Conservation (phyloP, 177 flowering plant genomes). For the Telopea speciosissima region DNA sequence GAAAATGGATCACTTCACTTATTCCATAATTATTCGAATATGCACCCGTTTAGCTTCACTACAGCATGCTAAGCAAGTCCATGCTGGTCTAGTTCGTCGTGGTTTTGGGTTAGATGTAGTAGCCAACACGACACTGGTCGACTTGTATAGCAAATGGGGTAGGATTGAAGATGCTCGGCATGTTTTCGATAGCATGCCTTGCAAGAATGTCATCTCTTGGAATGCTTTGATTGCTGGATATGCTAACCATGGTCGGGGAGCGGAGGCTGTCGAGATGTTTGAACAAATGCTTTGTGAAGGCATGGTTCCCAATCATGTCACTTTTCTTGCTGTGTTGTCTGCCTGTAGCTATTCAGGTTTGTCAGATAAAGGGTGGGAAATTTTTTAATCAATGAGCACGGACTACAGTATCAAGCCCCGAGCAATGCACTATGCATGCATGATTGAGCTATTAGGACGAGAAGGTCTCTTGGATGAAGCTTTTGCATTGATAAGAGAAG, state of each 20-base stretch:
- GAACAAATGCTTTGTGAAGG: slow-evolving; percentile 50
- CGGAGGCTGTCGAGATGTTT: slow-evolving; percentile 60
- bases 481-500: slow-evolving; percentile 51
- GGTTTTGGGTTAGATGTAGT: slow-evolving; percentile 73
- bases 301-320: slow-evolving; percentile 70
- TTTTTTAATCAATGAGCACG: slow-evolving; percentile 61
- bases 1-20: slow-evolving; percentile 73
- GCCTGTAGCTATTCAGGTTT: slow-evolving; percentile 73
- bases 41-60: slow-evolving; percentile 64
- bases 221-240: slow-evolving; percentile 84
- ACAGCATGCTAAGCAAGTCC: slow-evolving; percentile 79
- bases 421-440: slow-evolving; percentile 83
- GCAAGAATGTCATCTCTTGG: slow-evolving; percentile 68
- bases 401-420: slow-evolving; percentile 60
- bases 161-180: slow-evolving; percentile 63
- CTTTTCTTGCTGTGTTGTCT: slow-evolving; percentile 72
- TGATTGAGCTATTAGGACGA: slow-evolving; percentile 70
- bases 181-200: slow-evolving; percentile 68
- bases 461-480: slow-evolving; percentile 76
- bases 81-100: slow-evolving; percentile 68
- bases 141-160: slow-evolving; percentile 89
- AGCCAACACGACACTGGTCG: slow-evolving; percentile 71
- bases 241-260: slow-evolving; percentile 67
- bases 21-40: slow-evolving; percentile 54
- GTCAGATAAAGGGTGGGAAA: slow-evolving; percentile 60